A percentile compares a stretch with the other conserved stretches of the same genome.
phyloP scores from a whole-genome alignment of 257 asterid species.

The Solanum commersonii region DNA sequence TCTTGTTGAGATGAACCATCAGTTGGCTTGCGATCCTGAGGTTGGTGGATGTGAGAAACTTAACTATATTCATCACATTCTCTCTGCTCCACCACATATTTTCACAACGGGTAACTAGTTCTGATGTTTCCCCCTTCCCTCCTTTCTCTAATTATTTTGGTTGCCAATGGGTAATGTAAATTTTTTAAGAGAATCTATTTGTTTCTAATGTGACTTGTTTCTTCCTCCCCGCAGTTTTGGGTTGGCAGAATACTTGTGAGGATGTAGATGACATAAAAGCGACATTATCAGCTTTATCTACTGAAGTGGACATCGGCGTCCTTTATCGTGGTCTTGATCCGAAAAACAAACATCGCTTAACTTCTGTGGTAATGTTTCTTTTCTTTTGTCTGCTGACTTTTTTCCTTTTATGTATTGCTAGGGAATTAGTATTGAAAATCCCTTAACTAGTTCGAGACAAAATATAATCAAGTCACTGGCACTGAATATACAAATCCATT shows the following conservation, averaged over 20 bases:
- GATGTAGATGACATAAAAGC: slow-evolving; percentile 50
- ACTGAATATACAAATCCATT: neutral
- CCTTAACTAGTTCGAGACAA: neutral
- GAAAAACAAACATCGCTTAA: slow-evolving; percentile 28
- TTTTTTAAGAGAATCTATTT: neutral
- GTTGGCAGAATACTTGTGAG: slow-evolving; percentile 95
- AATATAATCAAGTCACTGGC: neutral
- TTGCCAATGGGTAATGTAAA: neutral
- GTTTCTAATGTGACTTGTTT: slow-evolving; percentile 4
- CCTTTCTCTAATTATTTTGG: neutral
- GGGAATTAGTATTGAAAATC: neutral
- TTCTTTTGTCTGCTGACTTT: neutral
- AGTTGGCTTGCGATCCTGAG: slow-evolving; percentile 87
- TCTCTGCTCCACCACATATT: slow-evolving; percentile 73
- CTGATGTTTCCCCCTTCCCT: neutral
- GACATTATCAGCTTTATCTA: slow-evolving; percentile 53
- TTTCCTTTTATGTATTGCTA: neutral
- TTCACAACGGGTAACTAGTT: slow-evolving; percentile 63
- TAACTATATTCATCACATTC: slow-evolving; percentile 73
- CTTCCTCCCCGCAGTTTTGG: slow-evolving; percentile 46
- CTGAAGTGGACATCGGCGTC: slow-evolving; percentile 57
- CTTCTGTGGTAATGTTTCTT: slow-evolving; percentile 39
- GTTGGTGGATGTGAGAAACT: slow-evolving; percentile 84
- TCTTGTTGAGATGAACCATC: slow-evolving; percentile 90
- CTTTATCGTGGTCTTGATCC: slow-evolving; percentile 75